Evolutionary conservation across 208 protist genomes (phyloP).

Genomic region (Trypanosoma theileri): DNA sequence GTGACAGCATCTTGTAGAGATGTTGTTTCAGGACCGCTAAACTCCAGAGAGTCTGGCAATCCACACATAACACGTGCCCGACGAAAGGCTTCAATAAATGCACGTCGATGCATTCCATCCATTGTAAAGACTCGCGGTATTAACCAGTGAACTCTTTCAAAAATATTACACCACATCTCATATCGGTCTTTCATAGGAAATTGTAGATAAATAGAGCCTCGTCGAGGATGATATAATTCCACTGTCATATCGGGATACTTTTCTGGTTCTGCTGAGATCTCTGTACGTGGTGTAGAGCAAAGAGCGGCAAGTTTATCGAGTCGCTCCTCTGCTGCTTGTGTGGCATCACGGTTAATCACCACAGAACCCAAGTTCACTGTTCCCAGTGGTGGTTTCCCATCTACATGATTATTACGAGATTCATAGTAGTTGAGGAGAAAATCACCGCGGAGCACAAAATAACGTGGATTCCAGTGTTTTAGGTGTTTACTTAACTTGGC

Average conservation of each 20-base stretch:
- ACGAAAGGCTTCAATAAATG: conserved; percentile 24
- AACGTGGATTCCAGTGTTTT: conserved; percentile 25
- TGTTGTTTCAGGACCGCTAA: conserved; percentile 11
- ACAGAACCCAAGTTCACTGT: conserved; percentile 15
- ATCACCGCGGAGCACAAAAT: conserved; percentile 21
- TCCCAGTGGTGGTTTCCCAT: conserved; percentile 3
- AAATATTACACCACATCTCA: conserved; percentile 14
- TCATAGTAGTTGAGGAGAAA: conserved; percentile 26
- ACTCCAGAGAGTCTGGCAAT: conserved; percentile 13
- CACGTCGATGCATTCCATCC: conserved; percentile 13
- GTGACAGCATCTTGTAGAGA: conserved; percentile 21
- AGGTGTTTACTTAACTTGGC: conserved; percentile 23
- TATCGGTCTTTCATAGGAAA: conserved; percentile 19
- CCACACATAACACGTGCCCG: conserved; percentile 23
- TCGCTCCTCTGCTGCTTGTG: conserved; percentile 7
- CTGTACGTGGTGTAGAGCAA: background rate
- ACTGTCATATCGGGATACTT: conserved; percentile 14
- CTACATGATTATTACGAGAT: conserved; percentile 2
- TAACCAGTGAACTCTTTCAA: conserved; percentile 19
- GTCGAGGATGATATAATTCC: conserved; percentile 19
- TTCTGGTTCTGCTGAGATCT: background rate
- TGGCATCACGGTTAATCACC: conserved; percentile 12
- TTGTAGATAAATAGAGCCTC: conserved; percentile 7
- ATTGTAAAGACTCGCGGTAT: background rate
- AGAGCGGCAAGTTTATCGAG: background rate